Percentiles rank a stretch among this genome's conserved stretches.
phyloP scores from a whole-genome alignment of 2,329 filamentous ascomycete species.

The Cytospora piceicola region DNA sequence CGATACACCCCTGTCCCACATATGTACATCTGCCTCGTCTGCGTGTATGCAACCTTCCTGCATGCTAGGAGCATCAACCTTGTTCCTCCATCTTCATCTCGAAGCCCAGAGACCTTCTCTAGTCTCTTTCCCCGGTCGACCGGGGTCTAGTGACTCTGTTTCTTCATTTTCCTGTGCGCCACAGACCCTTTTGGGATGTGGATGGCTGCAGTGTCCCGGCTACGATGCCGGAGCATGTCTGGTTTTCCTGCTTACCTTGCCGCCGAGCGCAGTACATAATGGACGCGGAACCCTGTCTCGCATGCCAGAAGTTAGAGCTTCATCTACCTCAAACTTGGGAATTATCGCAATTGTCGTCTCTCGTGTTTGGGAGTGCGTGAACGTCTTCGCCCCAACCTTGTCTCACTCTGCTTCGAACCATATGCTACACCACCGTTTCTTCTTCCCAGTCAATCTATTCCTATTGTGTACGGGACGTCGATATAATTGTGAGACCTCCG shows the following conservation, averaged over 20 bases:
- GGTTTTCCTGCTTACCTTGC: constrained; percentile 14
- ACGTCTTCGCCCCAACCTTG: constrained; percentile 14
- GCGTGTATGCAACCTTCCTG: constrained; percentile 23
- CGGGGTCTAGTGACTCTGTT: constrained; percentile 18
- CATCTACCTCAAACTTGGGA: constrained; percentile 7
- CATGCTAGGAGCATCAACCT: constrained; percentile 28
- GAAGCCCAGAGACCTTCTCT: constrained; percentile 14
- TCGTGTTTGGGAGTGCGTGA: constrained; percentile 11
- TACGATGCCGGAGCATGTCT: constrained; percentile 19
- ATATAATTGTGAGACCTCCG: constrained; percentile 16
- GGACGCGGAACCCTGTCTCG: constrained; percentile 17
- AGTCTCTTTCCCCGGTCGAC: constrained; percentile 10
- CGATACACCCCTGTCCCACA: constrained; percentile 23
- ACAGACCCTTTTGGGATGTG: constrained; percentile 15
- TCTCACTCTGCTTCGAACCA: constrained; percentile 8
- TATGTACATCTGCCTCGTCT: constrained; percentile 18
- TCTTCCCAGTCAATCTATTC: not conserved
- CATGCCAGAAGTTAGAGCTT: constrained; percentile 15
- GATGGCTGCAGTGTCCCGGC: constrained; percentile 24
- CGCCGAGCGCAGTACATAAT: constrained; percentile 18
- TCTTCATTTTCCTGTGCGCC: constrained; percentile 20
- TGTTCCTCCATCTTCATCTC: constrained; percentile 25
- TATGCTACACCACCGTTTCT: constrained; percentile 4
- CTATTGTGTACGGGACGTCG: not conserved
- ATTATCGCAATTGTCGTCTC: constrained; percentile 15